These are phyloP conservation scores for Taiwanofungus camphoratus DNA, from an alignment of 1,284 basidiomycete species.

Conservation along the genomic window DNA sequence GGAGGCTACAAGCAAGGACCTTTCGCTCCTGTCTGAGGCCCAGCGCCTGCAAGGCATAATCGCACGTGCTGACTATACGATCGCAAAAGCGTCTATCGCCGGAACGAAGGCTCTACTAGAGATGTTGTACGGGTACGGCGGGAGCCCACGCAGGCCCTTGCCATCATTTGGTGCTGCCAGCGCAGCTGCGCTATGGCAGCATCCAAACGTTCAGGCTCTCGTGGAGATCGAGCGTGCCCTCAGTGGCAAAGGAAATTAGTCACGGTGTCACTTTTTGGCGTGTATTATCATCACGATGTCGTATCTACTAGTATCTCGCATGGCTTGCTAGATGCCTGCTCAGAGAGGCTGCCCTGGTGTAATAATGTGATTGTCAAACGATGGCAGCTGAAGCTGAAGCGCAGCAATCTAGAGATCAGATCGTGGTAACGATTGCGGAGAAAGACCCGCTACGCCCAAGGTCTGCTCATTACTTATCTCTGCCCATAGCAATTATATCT, in stretches of 20 bases:
- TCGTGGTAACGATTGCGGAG: no score
- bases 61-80: slow-evolving; percentile 75
- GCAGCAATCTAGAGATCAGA: no score
- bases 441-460: no score
- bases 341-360: no score
- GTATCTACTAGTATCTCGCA: no score
- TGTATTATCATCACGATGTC: no score
- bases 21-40: slow-evolving; percentile 61
- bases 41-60: slow-evolving; percentile 75
- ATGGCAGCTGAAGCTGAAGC: no score
- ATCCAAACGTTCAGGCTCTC: slow-evolving; percentile 63
- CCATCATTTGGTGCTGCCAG: slow-evolving; percentile 51
- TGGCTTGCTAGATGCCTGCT: no score
- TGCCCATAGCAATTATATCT: no score
- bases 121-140: slow-evolving; percentile 73
- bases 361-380: no score
- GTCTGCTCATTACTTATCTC: no score
- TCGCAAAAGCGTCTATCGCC: slow-evolving; percentile 72
- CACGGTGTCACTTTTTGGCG: no score
- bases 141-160: slow-evolving; percentile 70
- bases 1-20: slow-evolving; percentile 45
- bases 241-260: slow-evolving; percentile 30
- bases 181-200: slow-evolving; percentile 59
- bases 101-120: slow-evolving; percentile 80
- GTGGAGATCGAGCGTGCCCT: slow-evolving; percentile 62